Base-by-base conservation (phyloP, 2,329 filamentous ascomycete genomes). In the Diaporthe batatas region DNA sequence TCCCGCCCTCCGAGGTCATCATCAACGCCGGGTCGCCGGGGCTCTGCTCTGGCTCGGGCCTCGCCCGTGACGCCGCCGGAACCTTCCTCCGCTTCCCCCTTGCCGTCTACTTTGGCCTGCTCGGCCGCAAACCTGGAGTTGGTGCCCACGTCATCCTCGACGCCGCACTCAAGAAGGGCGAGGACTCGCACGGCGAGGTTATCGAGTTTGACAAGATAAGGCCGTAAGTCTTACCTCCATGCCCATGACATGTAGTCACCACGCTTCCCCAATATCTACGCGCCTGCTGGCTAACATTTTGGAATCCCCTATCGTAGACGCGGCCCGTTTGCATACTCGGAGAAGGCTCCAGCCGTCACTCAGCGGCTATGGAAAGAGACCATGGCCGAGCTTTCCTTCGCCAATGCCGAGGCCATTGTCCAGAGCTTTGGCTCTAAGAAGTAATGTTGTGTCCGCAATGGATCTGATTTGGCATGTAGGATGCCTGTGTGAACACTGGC, bases 11-110 rank as follows among this genome's bases (percentile, higher is more conserved):
- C 0, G 70, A 77, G 8, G 77, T 72, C 7, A 54, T 75, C n/a
- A 73, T 79, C 62, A 78, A 79, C 47, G 69, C 69, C 44, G 73
- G 58, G 21, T 75, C 74, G 32, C 76, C 76, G 0, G 77, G 77
- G 29, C 67, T 76, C 5, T 74, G 64, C 55, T 65, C 59, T 47
- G 70, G 64, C 53, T 72, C 70, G 1, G 68, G 44, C 7, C 72
- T 74, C 16, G 25, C 10, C 34, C 55, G 72, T n/a, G 47, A 73
- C 47, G 11, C 6, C 18, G 47, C 47, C 47, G 21, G 47, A 18
- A 49, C 47, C 18, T 49, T 49, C 23, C 29, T 58, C 29, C 55
- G 55, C 55, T 58, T 58, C 21, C 23, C 23, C 21, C 55, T 58
- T 58, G 55, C 55, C 12, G 36, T 58, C 29, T 58, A 32, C 7